Base-by-base conservation (phyloP, 202 grass and related monocot species). In the Zoysia matrella region DNA sequence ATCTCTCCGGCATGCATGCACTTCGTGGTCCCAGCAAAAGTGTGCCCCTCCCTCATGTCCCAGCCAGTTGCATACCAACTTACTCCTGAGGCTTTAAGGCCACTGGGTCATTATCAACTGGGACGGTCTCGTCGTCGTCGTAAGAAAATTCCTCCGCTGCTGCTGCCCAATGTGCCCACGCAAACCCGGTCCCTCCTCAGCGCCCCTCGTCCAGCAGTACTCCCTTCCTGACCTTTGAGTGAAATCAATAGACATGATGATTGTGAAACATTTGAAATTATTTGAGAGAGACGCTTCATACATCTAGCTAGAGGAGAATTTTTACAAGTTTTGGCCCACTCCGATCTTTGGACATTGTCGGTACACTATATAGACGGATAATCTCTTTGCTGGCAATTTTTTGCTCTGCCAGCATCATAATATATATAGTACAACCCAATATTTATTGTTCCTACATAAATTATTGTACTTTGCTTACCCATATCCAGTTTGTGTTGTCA, bases 11-110 rank as follows among this genome's bases (percentile, higher is more conserved):
- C 30, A 36, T 36, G 30, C 30, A 36, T 75, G 9, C 80, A 63
- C 46, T 60, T 71, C 75, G 70, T 88, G 86, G 81, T 88, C 88
- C 87, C 68, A 86, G 65, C 78, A 73, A 42, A 69, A 77, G 78
- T 68, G 78, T 67, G 72, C 78, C 85, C 69, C 54, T 47, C 75
- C 30, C 30, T 36, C 30, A 89, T 88, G 69, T 86, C 70, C 22
- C 53, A 71, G 7, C 18, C 54, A 36, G 45, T 71, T 61, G 67
- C 56, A 41, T 11, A 79, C 57, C 36, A 80, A 69, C 63, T 52
- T 77, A 13, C 30, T 36, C 30, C 30, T 36, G 1, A 36, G 30
- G 30, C 30, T 36, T 36, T 36, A 36, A 14, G 72, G 41, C 71
- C 65, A 81, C 2, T 67, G 53, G 39, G 42, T 50, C 77, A 49